Percentiles rank a stretch among this genome's conserved stretches.
phyloP scores from a whole-genome alignment of 2,329 filamentous ascomycete species.

The Diplodia corticola region DNA sequence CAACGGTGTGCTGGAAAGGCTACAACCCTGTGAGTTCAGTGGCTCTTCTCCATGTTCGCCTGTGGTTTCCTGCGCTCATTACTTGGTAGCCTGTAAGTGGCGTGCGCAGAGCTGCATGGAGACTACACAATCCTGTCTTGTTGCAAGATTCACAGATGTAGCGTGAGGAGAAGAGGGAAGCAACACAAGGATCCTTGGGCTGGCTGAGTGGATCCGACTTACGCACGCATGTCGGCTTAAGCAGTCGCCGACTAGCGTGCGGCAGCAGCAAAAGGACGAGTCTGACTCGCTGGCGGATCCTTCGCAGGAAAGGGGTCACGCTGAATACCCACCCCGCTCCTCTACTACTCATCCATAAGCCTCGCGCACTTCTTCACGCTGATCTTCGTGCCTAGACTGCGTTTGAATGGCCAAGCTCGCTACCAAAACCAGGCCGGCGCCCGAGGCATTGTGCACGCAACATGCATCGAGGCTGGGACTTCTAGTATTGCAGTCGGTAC shows the following conservation, averaged over 20 bases:
- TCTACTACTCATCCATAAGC: background rate
- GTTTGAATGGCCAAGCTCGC: background rate
- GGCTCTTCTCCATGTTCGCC: background rate
- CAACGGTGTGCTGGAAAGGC: background rate
- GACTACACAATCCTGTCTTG: background rate
- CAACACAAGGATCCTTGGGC: background rate
- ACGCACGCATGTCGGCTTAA: background rate
- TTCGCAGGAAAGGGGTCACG: background rate
- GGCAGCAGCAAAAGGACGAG: background rate
- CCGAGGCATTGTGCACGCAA: background rate
- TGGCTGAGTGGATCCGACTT: background rate
- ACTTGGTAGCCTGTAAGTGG: no score
- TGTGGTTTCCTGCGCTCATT: no score
- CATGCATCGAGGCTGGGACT: background rate
- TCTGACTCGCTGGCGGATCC: background rate
- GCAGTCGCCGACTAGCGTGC: background rate
- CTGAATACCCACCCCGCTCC: background rate
- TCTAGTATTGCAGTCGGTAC: no score
- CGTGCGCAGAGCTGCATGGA: background rate
- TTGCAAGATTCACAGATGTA: background rate
- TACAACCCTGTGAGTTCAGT: background rate
- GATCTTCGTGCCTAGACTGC: background rate
- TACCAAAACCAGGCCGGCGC: background rate
- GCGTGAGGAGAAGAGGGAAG: background rate
- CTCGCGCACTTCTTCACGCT: background rate